Percentiles rank a stretch among this genome's conserved stretches.
Evolutionary conservation across 2,329 filamentous ascomycete species (phyloP).

Genomic region (Colletotrichum musae): DNA sequence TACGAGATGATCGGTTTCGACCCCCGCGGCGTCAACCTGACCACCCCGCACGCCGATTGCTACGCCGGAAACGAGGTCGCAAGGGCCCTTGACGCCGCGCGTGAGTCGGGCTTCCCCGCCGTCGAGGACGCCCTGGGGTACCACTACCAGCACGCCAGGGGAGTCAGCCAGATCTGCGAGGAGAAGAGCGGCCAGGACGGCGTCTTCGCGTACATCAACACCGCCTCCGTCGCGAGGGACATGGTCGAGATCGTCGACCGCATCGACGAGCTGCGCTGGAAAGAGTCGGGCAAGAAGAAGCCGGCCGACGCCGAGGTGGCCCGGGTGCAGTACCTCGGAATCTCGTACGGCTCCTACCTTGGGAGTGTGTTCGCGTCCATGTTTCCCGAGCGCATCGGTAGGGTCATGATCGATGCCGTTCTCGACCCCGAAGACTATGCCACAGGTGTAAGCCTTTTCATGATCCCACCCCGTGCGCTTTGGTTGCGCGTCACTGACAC

Average conservation of each 20-base stretch:
- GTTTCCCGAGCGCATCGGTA: conserved; percentile 54
- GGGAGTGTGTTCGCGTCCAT: conserved; percentile 54
- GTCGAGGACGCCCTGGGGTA: not conserved
- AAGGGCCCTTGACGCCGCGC: conserved; percentile 44
- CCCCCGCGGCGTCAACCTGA: conserved; percentile 52
- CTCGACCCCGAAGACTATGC: conserved; percentile 47
- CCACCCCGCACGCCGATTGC: conserved; percentile 51
- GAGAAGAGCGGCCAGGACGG: conserved; percentile 13
- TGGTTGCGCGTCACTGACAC: not conserved
- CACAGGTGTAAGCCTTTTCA: conserved; percentile 41
- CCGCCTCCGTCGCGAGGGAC: conserved; percentile 50
- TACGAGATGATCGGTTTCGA: conserved; percentile 56
- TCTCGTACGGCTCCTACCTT: conserved; percentile 56
- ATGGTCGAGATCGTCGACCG: conserved; percentile 53
- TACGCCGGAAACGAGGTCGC: conserved; percentile 46
- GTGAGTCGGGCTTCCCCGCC: conserved; percentile 31
- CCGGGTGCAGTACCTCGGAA: conserved; percentile 58
- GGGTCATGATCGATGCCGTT: conserved; percentile 52
- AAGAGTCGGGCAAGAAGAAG: conserved; percentile 7
- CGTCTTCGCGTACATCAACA: conserved; percentile 49
- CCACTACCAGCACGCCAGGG: conserved; percentile 41
- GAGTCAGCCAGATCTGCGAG: conserved; percentile 45
- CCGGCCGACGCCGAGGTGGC: conserved; percentile 20
- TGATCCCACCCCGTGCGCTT: accelerated
- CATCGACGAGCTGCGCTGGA: conserved; percentile 45